Evolutionary conservation across 495 filamentous ascomycete species (phyloP).

Genomic region (Aspergillus olivimuriae): DNA sequence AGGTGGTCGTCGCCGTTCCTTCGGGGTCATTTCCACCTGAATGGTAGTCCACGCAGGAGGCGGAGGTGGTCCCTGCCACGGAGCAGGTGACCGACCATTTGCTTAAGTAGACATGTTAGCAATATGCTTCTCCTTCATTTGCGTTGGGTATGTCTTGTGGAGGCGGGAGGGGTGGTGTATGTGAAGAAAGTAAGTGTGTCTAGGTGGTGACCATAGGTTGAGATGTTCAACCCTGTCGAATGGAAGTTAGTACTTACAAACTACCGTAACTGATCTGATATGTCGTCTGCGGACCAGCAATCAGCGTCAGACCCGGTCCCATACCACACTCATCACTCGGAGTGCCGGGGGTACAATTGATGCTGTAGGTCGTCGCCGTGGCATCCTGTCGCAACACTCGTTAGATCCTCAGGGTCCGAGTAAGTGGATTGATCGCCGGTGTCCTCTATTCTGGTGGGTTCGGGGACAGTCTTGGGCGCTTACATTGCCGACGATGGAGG

Average conservation of each 20-base stretch:
- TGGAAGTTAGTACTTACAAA: constrained; percentile 7
- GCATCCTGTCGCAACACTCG: constrained; percentile 13
- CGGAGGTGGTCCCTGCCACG: constrained; percentile 29
- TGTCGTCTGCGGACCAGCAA: constrained; percentile 20
- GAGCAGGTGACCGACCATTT: constrained; percentile 25
- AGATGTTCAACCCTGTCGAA: not conserved
- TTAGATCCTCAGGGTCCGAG: not conserved
- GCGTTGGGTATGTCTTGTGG: no score
- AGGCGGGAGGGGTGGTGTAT: no score
- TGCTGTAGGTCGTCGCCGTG: constrained; percentile 32
- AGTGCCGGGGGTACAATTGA: constrained; percentile 34
- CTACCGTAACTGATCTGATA: constrained; percentile 11
- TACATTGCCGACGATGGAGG: constrained; percentile 34
- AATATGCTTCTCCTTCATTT: no score
- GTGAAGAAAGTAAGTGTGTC: not conserved
- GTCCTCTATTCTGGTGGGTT: not conserved
- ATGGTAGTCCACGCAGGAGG: constrained; percentile 26
- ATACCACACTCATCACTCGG: constrained; percentile 26
- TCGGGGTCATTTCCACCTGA: constrained; percentile 20
- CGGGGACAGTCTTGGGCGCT: constrained; percentile 5
- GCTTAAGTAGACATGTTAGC: constrained; percentile 15
- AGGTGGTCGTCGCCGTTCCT: constrained; percentile 15
- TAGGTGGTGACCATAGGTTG: no score
- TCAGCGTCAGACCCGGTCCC: constrained; percentile 24
- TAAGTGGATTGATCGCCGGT: no score